Evolutionary conservation across 257 asterid genomes (phyloP).

Genomic region (Solanum verrucosum): DNA sequence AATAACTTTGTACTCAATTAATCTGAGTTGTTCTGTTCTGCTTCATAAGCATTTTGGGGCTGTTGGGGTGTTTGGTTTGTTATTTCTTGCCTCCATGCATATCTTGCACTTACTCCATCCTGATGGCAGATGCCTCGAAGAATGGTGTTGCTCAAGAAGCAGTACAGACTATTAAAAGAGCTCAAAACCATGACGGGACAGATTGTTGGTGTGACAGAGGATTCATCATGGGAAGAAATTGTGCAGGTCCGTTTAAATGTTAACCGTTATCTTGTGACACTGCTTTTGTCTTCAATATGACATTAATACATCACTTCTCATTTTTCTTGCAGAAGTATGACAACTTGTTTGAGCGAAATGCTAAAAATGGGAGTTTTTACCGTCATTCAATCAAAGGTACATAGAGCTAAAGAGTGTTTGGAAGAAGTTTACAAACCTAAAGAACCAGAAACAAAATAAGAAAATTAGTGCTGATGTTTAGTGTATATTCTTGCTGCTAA

Average conservation of each 20-base stretch:
- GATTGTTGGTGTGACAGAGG: slow-evolving; percentile 59
- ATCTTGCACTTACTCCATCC: neutral
- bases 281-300: neutral
- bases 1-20: neutral
- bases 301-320: neutral
- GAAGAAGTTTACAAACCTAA: slow-evolving; percentile 24
- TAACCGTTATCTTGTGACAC: neutral
- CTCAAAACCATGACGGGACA: slow-evolving; percentile 43
- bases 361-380: slow-evolving; percentile 50
- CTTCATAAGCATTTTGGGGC: neutral
- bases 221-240: slow-evolving; percentile 62
- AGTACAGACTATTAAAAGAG: slow-evolving; percentile 35
- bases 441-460: neutral
- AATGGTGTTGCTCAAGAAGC: slow-evolving; percentile 73
- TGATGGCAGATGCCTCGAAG: slow-evolving; percentile 53
- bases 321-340: slow-evolving; percentile 40
- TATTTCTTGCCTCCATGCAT: neutral
- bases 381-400: slow-evolving; percentile 55
- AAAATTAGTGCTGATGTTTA: neutral
- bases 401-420: slow-evolving; percentile 64
- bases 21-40: neutral
- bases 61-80: neutral
- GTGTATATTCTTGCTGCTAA: neutral
- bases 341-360: slow-evolving; percentile 49
- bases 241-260: slow-evolving; percentile 27